These are phyloP conservation scores for Metschnikowia borealis DNA, from an alignment of 805 yeast genomes.

Conservation along the genomic window DNA sequence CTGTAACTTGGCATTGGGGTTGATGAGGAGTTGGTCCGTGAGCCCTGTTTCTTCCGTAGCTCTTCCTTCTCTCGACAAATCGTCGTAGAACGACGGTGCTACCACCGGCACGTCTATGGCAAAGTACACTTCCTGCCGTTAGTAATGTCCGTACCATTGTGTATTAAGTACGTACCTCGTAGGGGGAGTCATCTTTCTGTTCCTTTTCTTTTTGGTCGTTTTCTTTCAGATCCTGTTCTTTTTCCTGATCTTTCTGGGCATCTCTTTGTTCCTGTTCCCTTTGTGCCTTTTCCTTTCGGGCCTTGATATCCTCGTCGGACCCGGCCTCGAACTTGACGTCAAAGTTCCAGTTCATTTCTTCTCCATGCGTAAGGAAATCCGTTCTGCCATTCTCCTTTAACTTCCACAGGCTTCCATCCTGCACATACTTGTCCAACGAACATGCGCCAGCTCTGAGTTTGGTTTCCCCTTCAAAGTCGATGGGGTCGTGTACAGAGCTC, in stretches of 20 bases:
- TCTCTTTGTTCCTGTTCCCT: not conserved
- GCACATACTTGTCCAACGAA: slow-evolving; percentile 62
- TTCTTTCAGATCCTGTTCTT: slow-evolving; percentile 1
- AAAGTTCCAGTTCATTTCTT: slow-evolving; percentile 94
- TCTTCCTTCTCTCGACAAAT: slow-evolving; percentile 6
- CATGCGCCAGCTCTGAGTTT: slow-evolving; percentile 75
- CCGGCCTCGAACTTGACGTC: slow-evolving; percentile 78
- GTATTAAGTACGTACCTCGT: slow-evolving; percentile 18
- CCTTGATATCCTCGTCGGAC: slow-evolving; percentile 76
- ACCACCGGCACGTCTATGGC: slow-evolving; percentile 23
- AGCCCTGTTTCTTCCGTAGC: slow-evolving; percentile 6
- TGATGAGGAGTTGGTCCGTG: slow-evolving; percentile 27
- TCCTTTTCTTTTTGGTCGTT: not conserved
- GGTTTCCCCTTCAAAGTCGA: slow-evolving; percentile 34
- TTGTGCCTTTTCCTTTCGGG: slow-evolving; percentile 31
- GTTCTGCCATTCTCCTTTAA: slow-evolving; percentile 69
- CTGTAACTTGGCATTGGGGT: slow-evolving; percentile 40
- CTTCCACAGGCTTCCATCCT: slow-evolving; percentile 47
- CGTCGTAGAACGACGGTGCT: slow-evolving; percentile 17
- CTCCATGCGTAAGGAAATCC: slow-evolving; percentile 68
- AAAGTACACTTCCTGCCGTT: slow-evolving; percentile 23
- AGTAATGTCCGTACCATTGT: slow-evolving; percentile 4
- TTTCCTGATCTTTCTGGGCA: slow-evolving; percentile 1
- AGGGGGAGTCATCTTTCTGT: not conserved
- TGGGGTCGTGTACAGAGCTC: slow-evolving; percentile 45